Base-by-base conservation (phyloP, 176 grass and related monocot genomes). In the Aegilops sharonensis region DNA sequence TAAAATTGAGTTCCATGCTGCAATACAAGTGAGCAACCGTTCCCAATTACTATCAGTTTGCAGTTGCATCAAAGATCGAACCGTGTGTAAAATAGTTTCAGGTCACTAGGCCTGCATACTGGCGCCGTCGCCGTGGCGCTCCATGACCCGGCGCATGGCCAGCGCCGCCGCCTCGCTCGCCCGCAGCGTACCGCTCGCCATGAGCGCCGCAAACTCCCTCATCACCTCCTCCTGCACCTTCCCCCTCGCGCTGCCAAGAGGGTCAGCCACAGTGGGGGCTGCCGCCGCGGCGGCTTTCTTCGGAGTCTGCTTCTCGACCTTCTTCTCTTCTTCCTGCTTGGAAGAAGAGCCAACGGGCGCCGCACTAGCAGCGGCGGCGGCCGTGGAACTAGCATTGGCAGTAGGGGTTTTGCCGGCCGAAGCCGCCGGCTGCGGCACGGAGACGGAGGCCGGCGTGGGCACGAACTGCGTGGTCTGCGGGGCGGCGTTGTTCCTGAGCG, bases 201-300 rank as follows among this genome's bases (percentile, higher is more conserved):
- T 95, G 70, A 95, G 91, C 5, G 92, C 89, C 3, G 88, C 86
- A 68, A 97, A 97, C 81, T 97, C 95, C 29, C 75, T 78, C 85
- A 92, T 93, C 25, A 97, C 88, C 89, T 97, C 95, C 67, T 97
- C 92, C 77, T 95, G 92, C 76, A 94, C 89, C 82, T 86, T 95
- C 0, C 83, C 92, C 68, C 92, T 86, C 7, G 59, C 76, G 56
- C 64, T 81, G 3, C 87, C 92, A 5, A 97, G 87, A 6, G 78
- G 90, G 52, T 95, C 92, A n/a, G 11, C 35, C 0, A 59, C 10
- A 4, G 62, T 32, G 0, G 71, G 5, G 8, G 35, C 27, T 6
- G 48, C 12, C 0, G 35, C 11, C 2, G 43, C 21, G 11, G 40
- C 21, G 2, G 71, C 11, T 50, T 48, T 50, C 42, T 48, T 23